Conservation (phyloP, 768 basidiomycete species). For the Amanita brunnescens region DNA sequence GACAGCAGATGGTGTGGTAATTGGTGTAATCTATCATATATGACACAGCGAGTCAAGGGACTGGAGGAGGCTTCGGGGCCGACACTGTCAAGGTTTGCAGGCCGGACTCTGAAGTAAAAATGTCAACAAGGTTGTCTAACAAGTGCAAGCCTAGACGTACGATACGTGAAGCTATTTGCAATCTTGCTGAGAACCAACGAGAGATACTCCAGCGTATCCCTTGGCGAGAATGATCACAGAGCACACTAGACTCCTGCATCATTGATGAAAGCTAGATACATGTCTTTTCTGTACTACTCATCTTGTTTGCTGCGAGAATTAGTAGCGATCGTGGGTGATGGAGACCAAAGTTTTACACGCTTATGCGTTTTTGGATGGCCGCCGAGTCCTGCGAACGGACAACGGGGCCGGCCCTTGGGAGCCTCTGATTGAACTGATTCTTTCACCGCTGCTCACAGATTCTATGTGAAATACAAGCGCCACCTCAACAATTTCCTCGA, state of each 20-base stretch:
- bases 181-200: constrained; percentile 75
- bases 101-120: constrained; percentile 52
- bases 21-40: constrained; percentile 82
- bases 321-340: constrained; percentile 44
- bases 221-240: constrained; percentile 26
- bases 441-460: constrained; percentile 69
- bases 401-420: constrained; percentile 58
- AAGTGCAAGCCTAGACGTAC: constrained; percentile 38
- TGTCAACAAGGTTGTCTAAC: constrained; percentile 3
- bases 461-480: constrained; percentile 88
- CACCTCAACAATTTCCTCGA: constrained; percentile 80
- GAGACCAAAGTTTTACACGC: constrained; percentile 19
- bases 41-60: constrained; percentile 70
- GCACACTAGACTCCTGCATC: constrained; percentile 48
- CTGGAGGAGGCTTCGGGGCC: constrained; percentile 55
- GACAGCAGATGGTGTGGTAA: constrained; percentile 82
- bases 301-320: constrained; percentile 74
- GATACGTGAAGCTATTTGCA: constrained; percentile 81
- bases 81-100: constrained; percentile 47
- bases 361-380: constrained; percentile 26
- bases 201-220: constrained; percentile 82
- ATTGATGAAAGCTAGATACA: constrained; percentile 77
- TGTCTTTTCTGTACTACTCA: constrained; percentile 68
- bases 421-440: constrained; percentile 68
- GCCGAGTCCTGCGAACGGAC: constrained; percentile 21